Evolutionary conservation across 2,329 filamentous ascomycete genomes (phyloP).

Genomic region (Penicillium paneum): DNA sequence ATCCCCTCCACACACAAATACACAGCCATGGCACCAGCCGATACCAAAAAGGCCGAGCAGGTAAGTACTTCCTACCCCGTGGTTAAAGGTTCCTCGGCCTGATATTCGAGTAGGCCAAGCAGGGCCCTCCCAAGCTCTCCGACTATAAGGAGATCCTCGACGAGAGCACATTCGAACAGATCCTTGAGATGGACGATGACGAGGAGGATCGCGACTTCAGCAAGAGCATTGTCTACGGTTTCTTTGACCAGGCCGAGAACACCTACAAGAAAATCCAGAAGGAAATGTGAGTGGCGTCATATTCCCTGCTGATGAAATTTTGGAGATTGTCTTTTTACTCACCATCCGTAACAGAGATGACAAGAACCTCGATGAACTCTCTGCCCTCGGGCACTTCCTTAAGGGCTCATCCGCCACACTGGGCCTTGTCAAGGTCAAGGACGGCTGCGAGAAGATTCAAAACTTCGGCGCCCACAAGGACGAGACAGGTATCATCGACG

Average conservation of each 20-base stretch:
- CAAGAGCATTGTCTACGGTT: slow-evolving; percentile 80
- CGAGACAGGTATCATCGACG: slow-evolving; percentile 65
- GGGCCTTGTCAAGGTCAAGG: slow-evolving; percentile 83
- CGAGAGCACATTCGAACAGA: slow-evolving; percentile 79
- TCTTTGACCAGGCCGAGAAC: slow-evolving; percentile 84
- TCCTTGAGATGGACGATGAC: slow-evolving; percentile 97
- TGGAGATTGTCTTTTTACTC: background rate
- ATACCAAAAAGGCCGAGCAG: slow-evolving; percentile 26
- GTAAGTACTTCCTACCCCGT: slow-evolving; percentile 16
- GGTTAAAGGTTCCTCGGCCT: background rate
- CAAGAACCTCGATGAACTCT: slow-evolving; percentile 70
- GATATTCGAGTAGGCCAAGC: slow-evolving; percentile 38
- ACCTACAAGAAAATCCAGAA: slow-evolving; percentile 84
- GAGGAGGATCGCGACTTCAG: slow-evolving; percentile 85
- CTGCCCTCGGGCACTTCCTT: slow-evolving; percentile 85
- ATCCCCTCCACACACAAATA: slow-evolving; percentile 1
- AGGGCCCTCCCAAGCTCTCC: slow-evolving; percentile 50
- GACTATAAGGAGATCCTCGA: slow-evolving; percentile 77
- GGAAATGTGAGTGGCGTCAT: slow-evolving; percentile 69
- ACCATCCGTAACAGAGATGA: slow-evolving; percentile 52
- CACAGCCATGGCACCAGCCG: slow-evolving; percentile 28
- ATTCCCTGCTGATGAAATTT: background rate
- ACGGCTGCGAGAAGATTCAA: slow-evolving; percentile 95
- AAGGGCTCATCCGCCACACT: slow-evolving; percentile 96
- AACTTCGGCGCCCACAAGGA: slow-evolving; percentile 83